phyloP scores from a whole-genome alignment of 2,329 filamentous ascomycete genomes.

The Arthrinium puccinioides region DNA sequence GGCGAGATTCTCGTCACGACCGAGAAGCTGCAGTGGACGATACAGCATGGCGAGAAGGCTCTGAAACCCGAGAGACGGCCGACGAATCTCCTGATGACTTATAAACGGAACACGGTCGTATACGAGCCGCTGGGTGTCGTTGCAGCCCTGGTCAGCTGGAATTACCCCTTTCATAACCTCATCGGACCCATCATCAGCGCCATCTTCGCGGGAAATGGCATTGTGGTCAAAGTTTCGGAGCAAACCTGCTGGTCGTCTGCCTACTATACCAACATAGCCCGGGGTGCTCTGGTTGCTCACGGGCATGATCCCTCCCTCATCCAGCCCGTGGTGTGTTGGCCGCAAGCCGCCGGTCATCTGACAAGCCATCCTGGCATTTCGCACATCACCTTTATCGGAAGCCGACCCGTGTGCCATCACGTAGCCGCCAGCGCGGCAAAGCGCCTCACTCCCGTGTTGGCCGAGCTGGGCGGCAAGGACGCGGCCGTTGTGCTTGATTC shows the following conservation, averaged over 20 bases:
- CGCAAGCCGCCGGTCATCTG: constrained; percentile 69
- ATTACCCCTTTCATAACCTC: constrained; percentile 94
- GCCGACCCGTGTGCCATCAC: constrained; percentile 74
- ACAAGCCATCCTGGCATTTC: constrained; percentile 78
- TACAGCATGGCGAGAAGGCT: constrained; percentile 80
- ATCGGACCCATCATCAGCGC: constrained; percentile 85
- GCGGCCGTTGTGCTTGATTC: constrained; percentile 86
- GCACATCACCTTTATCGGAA: constrained; percentile 96
- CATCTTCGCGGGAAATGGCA: constrained; percentile 84
- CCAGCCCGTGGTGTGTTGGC: constrained; percentile 84
- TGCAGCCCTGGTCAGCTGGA: constrained; percentile 91
- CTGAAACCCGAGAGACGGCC: constrained; percentile 65
- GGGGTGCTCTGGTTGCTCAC: constrained; percentile 72
- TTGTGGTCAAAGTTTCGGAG: constrained; percentile 91
- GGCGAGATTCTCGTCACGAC: constrained; percentile 91
- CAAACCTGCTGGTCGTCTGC: constrained; percentile 87
- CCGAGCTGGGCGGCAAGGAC: constrained; percentile 94
- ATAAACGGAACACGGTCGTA: constrained; percentile 83
- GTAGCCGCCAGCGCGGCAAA: constrained; percentile 84
- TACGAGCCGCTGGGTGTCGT: constrained; percentile 94
- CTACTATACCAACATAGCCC: constrained; percentile 75
- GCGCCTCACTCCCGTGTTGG: constrained; percentile 76
- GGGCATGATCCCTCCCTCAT: constrained; percentile 77
- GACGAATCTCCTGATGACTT: constrained; percentile 88
- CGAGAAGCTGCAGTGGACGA: constrained; percentile 93